Evolutionary conservation across 164 flowering plant genomes (phyloP).

Genomic region (Akebia trifoliata): DNA sequence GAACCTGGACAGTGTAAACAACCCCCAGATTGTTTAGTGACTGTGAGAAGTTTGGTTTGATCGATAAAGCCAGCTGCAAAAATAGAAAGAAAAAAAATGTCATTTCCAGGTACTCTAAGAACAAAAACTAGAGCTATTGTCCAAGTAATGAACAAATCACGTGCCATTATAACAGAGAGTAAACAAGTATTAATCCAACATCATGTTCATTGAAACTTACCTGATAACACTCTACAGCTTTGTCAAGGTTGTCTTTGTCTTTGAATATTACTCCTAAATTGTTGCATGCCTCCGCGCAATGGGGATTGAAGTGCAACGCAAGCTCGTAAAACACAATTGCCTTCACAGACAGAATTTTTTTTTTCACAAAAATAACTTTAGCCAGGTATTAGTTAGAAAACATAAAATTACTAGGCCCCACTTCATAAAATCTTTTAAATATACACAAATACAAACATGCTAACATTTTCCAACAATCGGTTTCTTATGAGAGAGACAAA

Average conservation of each 20-base stretch:
- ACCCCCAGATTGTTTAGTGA: constrained; percentile 98
- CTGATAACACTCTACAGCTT: constrained; percentile 99
- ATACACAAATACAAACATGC: no score
- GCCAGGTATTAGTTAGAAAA: constrained; percentile 1
- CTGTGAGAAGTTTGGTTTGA: constrained; percentile 95
- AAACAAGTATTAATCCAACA: neutral
- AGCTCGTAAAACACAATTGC: constrained; percentile 97
- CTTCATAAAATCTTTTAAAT: no score
- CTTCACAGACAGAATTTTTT: constrained; percentile 39
- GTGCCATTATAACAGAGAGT: neutral
- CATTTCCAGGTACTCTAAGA: constrained; percentile 7
- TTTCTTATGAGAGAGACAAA: no score
- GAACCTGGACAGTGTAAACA: constrained; percentile 98
- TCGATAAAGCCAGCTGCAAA: constrained; percentile 82
- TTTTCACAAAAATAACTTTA: constrained; percentile 9
- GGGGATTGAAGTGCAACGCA: constrained; percentile 96
- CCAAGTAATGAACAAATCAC: neutral
- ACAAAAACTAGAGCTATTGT: neutral
- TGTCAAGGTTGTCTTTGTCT: constrained; percentile 98
- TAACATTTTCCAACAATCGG: no score
- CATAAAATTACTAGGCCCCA: neutral
- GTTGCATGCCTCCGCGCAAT: constrained; percentile 99
- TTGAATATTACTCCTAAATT: constrained; percentile 96
- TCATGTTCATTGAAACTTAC: constrained; percentile 23
- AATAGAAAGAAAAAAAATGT: neutral